Evolutionary conservation across 106 monocot species (phyloP).

Genomic region (Dendrobium chrysotoxum): DNA sequence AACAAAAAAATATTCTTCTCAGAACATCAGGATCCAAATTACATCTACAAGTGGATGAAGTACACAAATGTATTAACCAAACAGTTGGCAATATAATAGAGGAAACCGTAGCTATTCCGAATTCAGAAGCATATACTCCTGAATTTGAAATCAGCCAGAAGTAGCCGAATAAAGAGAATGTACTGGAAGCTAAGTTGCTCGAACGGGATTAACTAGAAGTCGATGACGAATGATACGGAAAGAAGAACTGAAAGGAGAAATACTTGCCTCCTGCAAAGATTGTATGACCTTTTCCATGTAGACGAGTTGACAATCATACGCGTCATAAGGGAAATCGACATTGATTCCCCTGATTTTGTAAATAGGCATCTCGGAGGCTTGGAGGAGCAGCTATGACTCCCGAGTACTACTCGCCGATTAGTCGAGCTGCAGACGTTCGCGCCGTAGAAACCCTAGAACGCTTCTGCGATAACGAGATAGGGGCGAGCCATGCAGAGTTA

Average conservation of each 20-base stretch:
- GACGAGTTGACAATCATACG: slow-evolving; percentile 87
- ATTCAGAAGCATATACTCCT: neutral
- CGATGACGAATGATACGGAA: neutral
- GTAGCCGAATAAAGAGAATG: neutral
- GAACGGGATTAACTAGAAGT: neutral
- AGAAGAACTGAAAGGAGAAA: neutral
- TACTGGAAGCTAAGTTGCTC: neutral
- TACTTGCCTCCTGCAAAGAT: slow-evolving; percentile 65
- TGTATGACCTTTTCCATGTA: slow-evolving; percentile 99
- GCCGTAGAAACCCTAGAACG: no score
- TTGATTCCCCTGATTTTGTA: slow-evolving; percentile 90
- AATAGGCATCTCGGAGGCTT: slow-evolving; percentile 47
- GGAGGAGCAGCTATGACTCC: neutral
- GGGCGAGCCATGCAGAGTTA: no score
- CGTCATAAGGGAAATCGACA: slow-evolving; percentile 87
- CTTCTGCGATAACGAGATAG: no score
- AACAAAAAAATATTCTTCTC: no score
- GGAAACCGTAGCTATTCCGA: no score
- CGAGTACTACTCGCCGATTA: neutral
- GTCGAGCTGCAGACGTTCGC: no score
- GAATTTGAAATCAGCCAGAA: neutral
- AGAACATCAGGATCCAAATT: neutral
- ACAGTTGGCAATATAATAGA: neutral
- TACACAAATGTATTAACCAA: neutral
- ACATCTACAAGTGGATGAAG: neutral